Evolutionary conservation across 75 land plant genomes (phyloP).

Genomic region (Gnetum montanum): DNA sequence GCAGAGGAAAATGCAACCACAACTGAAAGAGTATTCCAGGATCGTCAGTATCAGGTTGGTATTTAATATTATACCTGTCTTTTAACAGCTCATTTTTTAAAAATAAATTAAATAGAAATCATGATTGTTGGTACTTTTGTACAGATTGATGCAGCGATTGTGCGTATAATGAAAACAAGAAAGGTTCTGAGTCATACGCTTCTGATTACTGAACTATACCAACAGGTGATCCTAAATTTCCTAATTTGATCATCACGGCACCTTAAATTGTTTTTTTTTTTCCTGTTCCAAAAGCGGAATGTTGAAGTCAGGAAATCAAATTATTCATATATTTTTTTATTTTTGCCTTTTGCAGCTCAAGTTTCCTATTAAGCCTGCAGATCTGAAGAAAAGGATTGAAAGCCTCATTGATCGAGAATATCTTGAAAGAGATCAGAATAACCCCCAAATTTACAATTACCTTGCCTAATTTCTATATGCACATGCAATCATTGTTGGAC

Average conservation of each 20-base stretch:
- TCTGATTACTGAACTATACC: slow-evolving; percentile 94
- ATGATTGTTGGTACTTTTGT: neutral
- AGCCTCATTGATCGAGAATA: slow-evolving; percentile 97
- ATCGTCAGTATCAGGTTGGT: slow-evolving; percentile 96
- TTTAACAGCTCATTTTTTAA: neutral
- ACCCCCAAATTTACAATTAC: slow-evolving; percentile 97
- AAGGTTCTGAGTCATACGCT: slow-evolving; percentile 97
- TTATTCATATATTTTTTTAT: slow-evolving; percentile 9
- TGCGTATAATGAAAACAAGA: slow-evolving; percentile 98
- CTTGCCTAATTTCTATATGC: slow-evolving; percentile 56
- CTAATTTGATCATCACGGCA: neutral
- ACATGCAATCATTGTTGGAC: too few species aligned
- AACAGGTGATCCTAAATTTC: slow-evolving; percentile 53
- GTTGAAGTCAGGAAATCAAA: too few species aligned
- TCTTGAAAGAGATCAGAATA: slow-evolving; percentile 89
- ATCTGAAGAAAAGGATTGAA: slow-evolving; percentile 97
- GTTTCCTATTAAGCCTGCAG: slow-evolving; percentile 96
- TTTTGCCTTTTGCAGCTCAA: slow-evolving; percentile 19
- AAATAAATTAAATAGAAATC: neutral
- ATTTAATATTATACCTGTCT: neutral
- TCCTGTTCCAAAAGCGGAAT: too few species aligned
- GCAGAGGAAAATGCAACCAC: slow-evolving; percentile 98
- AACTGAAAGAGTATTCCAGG: slow-evolving; percentile 98
- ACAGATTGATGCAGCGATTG: slow-evolving; percentile 99
- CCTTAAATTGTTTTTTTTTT: slow-evolving; percentile 27